Conservation (phyloP, 1,284 basidiomycete species). For the Cryptococcus sp. region DNA sequence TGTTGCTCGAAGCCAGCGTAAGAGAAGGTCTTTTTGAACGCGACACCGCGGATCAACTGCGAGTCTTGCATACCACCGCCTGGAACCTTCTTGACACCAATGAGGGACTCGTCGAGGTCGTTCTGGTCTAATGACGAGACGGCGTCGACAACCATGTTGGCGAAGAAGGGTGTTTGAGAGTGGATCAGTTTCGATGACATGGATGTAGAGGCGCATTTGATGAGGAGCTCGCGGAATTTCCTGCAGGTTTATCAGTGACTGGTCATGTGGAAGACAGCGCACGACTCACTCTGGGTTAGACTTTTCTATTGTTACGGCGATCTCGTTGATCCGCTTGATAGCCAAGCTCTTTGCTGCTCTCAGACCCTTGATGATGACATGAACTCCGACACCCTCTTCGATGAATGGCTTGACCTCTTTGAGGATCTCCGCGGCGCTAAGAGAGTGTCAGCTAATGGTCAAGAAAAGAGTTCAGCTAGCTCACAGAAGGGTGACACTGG, state of each 20-base stretch:
- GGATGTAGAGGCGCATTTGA: slow-evolving; percentile 96
- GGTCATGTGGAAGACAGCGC: not conserved
- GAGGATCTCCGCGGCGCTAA: slow-evolving; percentile 80
- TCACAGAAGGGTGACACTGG: slow-evolving; percentile 82
- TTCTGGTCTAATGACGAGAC: slow-evolving; percentile 89
- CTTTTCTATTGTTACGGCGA: slow-evolving; percentile 90
- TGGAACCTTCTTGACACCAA: slow-evolving; percentile 98
- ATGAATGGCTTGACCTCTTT: slow-evolving; percentile 91
- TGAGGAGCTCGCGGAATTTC: slow-evolving; percentile 86
- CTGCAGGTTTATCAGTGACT: slow-evolving; percentile 55
- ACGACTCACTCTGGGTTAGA: slow-evolving; percentile 76
- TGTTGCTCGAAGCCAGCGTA: slow-evolving; percentile 99
- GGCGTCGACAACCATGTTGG: slow-evolving; percentile 97
- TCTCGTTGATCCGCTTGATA: slow-evolving; percentile 80
- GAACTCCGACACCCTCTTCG: slow-evolving; percentile 96
- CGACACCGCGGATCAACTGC: slow-evolving; percentile 81
- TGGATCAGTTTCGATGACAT: slow-evolving; percentile 99
- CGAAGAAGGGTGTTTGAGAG: slow-evolving; percentile 98
- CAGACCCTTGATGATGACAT: slow-evolving; percentile 97
- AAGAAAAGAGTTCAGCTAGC: slow-evolving; percentile 6
- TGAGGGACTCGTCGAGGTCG: slow-evolving; percentile 93
- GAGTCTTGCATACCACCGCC: slow-evolving; percentile 99
- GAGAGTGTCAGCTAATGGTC: not conserved
- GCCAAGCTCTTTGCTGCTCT: slow-evolving; percentile 83
- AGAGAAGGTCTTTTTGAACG: slow-evolving; percentile 99